These are phyloP conservation scores for Psophocarpus tetragonolobus DNA, from an alignment of 306 rosid genomes.

Conservation along the genomic window DNA sequence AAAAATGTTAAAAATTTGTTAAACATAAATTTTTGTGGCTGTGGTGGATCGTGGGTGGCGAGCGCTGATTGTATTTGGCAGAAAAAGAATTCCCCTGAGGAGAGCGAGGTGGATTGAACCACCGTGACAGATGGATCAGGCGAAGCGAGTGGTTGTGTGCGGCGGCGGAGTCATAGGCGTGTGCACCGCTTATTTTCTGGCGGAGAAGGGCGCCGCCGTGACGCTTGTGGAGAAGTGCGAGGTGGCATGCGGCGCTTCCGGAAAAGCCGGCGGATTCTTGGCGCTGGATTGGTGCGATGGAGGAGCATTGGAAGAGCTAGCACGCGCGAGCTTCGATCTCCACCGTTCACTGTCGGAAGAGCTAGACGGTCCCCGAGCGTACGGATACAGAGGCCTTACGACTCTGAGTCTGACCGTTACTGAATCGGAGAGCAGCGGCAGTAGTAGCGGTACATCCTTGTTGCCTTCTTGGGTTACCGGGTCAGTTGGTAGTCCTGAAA, in stretches of 20 bases:
- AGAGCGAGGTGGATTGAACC: neutral
- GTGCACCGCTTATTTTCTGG: conserved; percentile 81
- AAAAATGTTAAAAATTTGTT: too few relatives aligned
- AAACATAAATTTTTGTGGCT: too few relatives aligned
- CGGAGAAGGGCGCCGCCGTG: conserved; percentile 80
- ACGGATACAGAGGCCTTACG: conserved; percentile 79
- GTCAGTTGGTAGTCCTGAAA: conserved; percentile 44
- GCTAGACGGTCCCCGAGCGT: conserved; percentile 67
- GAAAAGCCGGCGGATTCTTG: conserved; percentile 91
- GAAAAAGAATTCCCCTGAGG: neutral
- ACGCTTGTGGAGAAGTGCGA: conserved; percentile 76
- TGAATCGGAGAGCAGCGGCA: conserved; percentile 49
- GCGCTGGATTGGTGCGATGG: conserved; percentile 96
- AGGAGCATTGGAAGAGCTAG: conserved; percentile 62
- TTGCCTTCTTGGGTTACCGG: conserved; percentile 77
- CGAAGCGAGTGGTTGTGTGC: conserved; percentile 67
- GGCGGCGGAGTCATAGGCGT: conserved; percentile 87
- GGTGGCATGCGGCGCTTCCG: conserved; percentile 92
- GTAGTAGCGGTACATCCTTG: too few relatives aligned
- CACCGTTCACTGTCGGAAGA: conserved; percentile 74
- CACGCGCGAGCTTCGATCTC: conserved; percentile 81
- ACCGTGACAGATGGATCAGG: conserved; percentile 50
- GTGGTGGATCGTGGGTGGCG: neutral
- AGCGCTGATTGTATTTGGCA: conserved; percentile 31
- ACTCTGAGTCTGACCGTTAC: conserved; percentile 67